Conservation (phyloP, 164 flowering plant species). For the Aristolochia fimbriata region DNA sequence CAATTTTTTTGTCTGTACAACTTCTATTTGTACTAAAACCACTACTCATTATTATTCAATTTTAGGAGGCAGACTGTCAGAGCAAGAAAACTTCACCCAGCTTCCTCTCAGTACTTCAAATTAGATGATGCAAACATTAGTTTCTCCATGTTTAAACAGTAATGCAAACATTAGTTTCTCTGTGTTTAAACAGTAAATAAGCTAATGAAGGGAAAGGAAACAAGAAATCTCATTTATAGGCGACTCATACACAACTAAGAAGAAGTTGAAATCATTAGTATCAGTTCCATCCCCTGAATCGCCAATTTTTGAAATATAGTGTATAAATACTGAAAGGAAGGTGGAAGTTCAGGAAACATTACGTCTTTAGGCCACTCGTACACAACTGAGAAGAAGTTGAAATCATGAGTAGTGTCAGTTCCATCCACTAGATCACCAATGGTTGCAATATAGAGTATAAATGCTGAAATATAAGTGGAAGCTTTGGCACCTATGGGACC, state of each 20-base stretch:
- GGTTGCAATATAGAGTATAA: constrained; percentile 90
- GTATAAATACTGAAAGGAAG: constrained; percentile 85
- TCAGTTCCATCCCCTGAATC: constrained; percentile 98
- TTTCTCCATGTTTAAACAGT: too few species aligned
- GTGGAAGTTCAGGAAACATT: constrained; percentile 52
- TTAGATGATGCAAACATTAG: too few species aligned
- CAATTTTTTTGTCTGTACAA: too few species aligned
- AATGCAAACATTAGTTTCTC: too few species aligned
- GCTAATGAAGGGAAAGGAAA: too few species aligned
- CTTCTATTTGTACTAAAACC: too few species aligned
- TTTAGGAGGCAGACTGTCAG: too few species aligned
- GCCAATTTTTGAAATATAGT: constrained; percentile 92
- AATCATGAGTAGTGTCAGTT: constrained; percentile 96
- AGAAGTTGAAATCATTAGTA: constrained; percentile 98
- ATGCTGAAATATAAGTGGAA: constrained; percentile 85
- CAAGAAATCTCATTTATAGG: constrained; percentile 59
- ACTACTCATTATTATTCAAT: too few species aligned
- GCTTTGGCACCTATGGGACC: constrained; percentile 67
- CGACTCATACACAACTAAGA: constrained; percentile 92
- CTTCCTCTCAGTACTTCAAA: too few species aligned
- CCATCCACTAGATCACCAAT: constrained; percentile 99
- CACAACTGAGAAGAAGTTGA: constrained; percentile 91
- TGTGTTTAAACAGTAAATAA: too few species aligned
- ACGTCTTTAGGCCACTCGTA: constrained; percentile 99
- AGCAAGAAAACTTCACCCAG: too few species aligned